Conservation (phyloP, 2,329 filamentous ascomycete genomes). For the Coniella lustricola region DNA sequence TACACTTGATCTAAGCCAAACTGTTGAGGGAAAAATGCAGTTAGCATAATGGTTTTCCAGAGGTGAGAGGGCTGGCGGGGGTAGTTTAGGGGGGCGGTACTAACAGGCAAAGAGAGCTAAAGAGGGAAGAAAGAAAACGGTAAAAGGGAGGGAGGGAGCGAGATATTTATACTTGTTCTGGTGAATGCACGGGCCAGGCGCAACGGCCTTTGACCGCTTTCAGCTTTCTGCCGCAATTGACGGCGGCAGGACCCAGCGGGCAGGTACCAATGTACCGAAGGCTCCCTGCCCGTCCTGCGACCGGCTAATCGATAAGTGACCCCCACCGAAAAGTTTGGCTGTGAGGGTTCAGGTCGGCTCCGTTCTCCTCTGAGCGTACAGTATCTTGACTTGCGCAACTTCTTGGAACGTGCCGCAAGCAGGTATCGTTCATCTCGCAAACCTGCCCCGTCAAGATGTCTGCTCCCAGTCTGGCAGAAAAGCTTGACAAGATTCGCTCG, state of each 20-base stretch:
- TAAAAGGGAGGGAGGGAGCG: background rate
- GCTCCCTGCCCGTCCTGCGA: background rate
- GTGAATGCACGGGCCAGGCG: background rate
- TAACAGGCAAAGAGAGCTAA: conserved; percentile 33
- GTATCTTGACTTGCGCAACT: background rate
- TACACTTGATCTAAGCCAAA: conserved; percentile 63
- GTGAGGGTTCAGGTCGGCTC: background rate
- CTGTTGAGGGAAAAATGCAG: background rate
- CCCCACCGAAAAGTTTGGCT: conserved; percentile 15
- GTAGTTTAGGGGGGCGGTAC: background rate
- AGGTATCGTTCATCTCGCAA: background rate
- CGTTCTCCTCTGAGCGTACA: background rate
- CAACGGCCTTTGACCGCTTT: background rate
- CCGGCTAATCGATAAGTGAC: conserved; percentile 14
- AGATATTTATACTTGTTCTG: background rate
- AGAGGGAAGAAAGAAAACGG: conserved; percentile 40
- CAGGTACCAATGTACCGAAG: too few species aligned
- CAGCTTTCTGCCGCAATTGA: background rate
- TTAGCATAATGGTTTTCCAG: background rate
- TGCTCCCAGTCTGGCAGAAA: conserved; percentile 64
- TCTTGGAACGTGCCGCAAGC: background rate
- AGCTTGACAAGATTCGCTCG: conserved; percentile 93
- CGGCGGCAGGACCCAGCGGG: background rate
- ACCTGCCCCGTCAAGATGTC: conserved; percentile 33
- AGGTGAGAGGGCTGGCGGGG: background rate